Base-by-base conservation (phyloP, 192 early-diverging fungal species). In the Coemansia reversa region DNA sequence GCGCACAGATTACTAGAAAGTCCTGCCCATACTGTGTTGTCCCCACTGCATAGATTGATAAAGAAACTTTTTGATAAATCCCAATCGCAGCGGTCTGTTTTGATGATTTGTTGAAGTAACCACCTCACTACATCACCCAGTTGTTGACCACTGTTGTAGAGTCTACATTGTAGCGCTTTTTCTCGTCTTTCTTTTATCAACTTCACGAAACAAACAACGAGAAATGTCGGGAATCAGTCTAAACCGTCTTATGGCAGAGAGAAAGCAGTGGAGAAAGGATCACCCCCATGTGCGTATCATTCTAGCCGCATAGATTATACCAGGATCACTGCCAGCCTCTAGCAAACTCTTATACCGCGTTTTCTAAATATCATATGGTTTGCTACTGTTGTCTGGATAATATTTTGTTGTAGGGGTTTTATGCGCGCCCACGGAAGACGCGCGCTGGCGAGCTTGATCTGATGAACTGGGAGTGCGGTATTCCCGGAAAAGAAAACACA, bases 181-280 rank as follows among this genome's bases (percentile, higher is more conserved):
- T 11, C 12, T 39, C 12, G 35, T 39, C 35, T 3, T 39, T 39
- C 8, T 11, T 9, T 39, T 11, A 11, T 9, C 35, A 1, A 39
- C 35, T 11, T 39, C 11, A 5, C 12, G n/a, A n/a, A 27, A 28
- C 16, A 16, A 1, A 14, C 22, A 14, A 23, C 27, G 51, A 22
- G 53, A 19, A 51, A 83, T 83, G 82, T 86, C 87, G 51, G 84
- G 84, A 67, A 94, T 97, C 58, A 90, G 91, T 62, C 83, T 76
- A 49, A 86, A 85, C 25, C 82, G 95, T 20, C 83, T 97, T n/a
- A 83, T 86, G 55, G 94, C 97, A 75, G 97, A 99, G 81, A 83
- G 97, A 51, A 96, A 94, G 75, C 94, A 95, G 77, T 99, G 97
- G 97, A 79, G 95, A 64, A 97, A 94, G 81, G 97, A 96, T 72